Evolutionary conservation across 768 basidiomycete genomes (phyloP), one percentile per base, ranked within the genome.

Genomic region (Rhodotorula kratochvilovae): DNA sequence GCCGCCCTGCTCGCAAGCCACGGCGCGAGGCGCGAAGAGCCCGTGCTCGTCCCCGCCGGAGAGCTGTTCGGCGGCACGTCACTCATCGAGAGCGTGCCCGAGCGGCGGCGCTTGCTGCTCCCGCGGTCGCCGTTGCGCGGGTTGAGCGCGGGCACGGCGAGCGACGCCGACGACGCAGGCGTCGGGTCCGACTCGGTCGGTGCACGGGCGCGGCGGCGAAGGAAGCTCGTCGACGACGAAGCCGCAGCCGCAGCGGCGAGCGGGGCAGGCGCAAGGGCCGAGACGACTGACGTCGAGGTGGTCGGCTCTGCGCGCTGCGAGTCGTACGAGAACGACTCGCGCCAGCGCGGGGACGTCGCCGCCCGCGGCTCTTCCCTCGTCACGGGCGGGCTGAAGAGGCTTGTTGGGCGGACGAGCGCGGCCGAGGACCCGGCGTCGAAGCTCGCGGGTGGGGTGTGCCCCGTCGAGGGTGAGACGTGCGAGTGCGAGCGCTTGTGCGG

Each of bases 71-170:
- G 2, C 23, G 21, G 2, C 10, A 2, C 25, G 48, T 23, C 27
- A 23, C 25, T 50, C 25, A 23, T 5, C 42, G 29, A 31, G n/a
- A 59, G 58, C 58, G 58, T 59, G 39, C 58, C 43, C 3, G 58
- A 59, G 16, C 58, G 39, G n/a, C 58, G 58, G 16, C 58, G 58
- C 58, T 59, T 59, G 58, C 58, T 59, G 42, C n/a, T 29, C 17
- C 13, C 42, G 5, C 42, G 15, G 16, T 59, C 29, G 23, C n/a
- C 15, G 6, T 16, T 42, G n/a, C 15, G 42, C 21, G n/a, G 10
- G n/a, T 7, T 3, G 8, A 6, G n/a, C 58, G 36, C 0, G 2
- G 13, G 2, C 2, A 6, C 27, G 10, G 35, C 5, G 11, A 35
- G 17, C 42, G 42, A 16, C 10, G 1, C 2, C 12, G 58, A 8